Evolutionary conservation across 768 basidiomycete genomes (phyloP).

Genomic region (Stropharia rugosoannulata): DNA sequence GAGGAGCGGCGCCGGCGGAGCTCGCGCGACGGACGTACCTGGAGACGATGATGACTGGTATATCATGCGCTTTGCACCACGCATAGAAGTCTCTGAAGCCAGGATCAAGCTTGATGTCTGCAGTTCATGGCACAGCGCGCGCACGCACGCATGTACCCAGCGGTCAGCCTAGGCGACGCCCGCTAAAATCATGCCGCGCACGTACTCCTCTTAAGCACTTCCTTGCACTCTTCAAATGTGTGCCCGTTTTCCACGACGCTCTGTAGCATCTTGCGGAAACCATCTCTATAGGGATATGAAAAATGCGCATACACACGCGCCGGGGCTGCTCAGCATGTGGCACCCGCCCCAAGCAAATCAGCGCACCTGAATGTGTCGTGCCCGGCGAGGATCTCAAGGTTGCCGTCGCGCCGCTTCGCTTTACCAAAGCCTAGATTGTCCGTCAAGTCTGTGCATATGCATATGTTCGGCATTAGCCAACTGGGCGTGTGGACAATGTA

Average conservation of each 20-base stretch:
- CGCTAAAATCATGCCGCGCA: constrained; percentile 1
- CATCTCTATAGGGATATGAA: constrained; percentile 69
- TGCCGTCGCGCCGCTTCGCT: constrained; percentile 69
- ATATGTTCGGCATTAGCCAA: neutral
- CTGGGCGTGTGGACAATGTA: neutral
- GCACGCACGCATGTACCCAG: neutral
- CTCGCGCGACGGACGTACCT: constrained; percentile 45
- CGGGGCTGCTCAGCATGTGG: neutral
- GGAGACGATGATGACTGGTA: constrained; percentile 93
- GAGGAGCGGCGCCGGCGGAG: neutral
- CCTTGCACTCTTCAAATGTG: constrained; percentile 84
- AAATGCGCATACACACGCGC: neutral
- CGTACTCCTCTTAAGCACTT: constrained; percentile 68
- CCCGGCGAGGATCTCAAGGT: constrained; percentile 70
- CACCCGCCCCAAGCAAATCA: neutral
- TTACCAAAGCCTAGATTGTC: constrained; percentile 88
- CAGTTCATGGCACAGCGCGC: constrained; percentile 3
- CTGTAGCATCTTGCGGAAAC: constrained; percentile 82
- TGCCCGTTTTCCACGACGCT: constrained; percentile 75
- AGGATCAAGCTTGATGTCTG: constrained; percentile 83
- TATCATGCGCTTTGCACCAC: constrained; percentile 77
- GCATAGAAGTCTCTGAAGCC: constrained; percentile 88
- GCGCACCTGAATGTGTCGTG: constrained; percentile 65
- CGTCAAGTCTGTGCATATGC: constrained; percentile 62
- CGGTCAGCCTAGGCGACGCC: neutral